These are phyloP conservation scores for Encephalitozoon intestinalis DNA, from an alignment of 371 early-diverging fungal genomes.

Conservation along the genomic window DNA sequence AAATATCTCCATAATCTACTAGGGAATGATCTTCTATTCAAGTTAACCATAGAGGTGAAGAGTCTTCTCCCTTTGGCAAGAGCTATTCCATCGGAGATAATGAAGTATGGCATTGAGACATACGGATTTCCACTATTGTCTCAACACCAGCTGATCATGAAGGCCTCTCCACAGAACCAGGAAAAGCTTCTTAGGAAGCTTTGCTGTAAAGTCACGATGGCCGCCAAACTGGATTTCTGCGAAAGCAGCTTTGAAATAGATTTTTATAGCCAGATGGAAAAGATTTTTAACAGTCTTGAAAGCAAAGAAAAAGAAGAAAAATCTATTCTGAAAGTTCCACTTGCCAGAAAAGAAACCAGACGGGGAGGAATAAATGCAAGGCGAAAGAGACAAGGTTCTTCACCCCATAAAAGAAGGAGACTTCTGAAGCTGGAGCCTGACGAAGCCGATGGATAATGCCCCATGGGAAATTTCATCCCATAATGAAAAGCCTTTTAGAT, in stretches of 20 bases:
- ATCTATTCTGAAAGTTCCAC: neutral
- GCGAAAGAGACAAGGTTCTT: neutral
- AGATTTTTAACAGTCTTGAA: neutral
- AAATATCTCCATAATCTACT: neutral
- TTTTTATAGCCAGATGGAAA: neutral
- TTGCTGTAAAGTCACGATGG: neutral
- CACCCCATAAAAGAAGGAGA: neutral
- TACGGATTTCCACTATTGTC: neutral
- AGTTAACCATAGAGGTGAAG: neutral
- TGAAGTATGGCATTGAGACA: neutral
- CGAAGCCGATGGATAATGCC: neutral
- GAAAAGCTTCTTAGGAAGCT: neutral
- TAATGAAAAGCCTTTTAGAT: conserved; percentile 39
- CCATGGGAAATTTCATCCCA: conserved; percentile 1
- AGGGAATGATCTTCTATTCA: neutral
- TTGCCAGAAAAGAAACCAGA: neutral
- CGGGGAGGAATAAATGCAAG: neutral
- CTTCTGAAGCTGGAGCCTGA: neutral
- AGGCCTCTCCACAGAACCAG: neutral
- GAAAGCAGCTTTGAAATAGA: neutral
- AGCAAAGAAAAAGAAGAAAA: neutral
- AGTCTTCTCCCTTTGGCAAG: neutral
- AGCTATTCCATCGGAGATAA: neutral
- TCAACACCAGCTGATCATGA: neutral
- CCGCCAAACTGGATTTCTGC: neutral